phyloP scores from a whole-genome alignment of 2,329 filamentous ascomycete genomes.

The Thermoascus crustaceus region DNA sequence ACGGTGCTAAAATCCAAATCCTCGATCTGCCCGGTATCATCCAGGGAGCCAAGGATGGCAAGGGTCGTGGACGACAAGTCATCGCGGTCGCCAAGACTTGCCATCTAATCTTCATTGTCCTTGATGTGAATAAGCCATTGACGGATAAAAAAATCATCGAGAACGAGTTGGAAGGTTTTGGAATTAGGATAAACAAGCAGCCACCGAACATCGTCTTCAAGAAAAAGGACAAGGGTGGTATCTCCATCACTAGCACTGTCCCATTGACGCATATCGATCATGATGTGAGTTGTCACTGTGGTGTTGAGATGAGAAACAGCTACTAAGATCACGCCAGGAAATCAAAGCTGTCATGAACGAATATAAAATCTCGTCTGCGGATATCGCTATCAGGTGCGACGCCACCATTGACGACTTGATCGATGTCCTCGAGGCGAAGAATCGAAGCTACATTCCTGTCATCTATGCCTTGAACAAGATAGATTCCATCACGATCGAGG shows the following conservation, averaged over 20 bases:
- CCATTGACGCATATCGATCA: slow-evolving; percentile 86
- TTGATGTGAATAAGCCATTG: slow-evolving; percentile 96
- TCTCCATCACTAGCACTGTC: slow-evolving; percentile 92
- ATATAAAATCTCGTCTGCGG: slow-evolving; percentile 91
- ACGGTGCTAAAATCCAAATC: slow-evolving; percentile 95
- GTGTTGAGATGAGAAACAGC: too few relatives aligned
- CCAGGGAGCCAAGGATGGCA: slow-evolving; percentile 95
- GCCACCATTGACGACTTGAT: slow-evolving; percentile 96
- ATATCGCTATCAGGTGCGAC: slow-evolving; percentile 96
- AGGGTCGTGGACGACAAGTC: slow-evolving; percentile 93
- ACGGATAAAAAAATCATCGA: slow-evolving; percentile 97
- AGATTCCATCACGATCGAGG: slow-evolving; percentile 94
- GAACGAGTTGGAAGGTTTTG: slow-evolving; percentile 89
- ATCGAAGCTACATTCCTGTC: slow-evolving; percentile 94
- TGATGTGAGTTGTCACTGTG: slow-evolving; percentile 44
- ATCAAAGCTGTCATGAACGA: slow-evolving; percentile 97
- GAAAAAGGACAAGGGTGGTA: slow-evolving; percentile 98
- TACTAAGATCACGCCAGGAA: slow-evolving; percentile 57
- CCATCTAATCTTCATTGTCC: slow-evolving; percentile 95
- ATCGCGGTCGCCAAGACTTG: slow-evolving; percentile 99
- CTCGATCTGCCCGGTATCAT: slow-evolving; percentile 98
- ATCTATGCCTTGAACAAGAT: slow-evolving; percentile 99
- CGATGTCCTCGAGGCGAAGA: slow-evolving; percentile 89
- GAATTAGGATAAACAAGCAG: slow-evolving; percentile 93
- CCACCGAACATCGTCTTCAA: slow-evolving; percentile 98